These are phyloP conservation scores for Cyclostephanos tholiformis DNA, from an alignment of 108 stramenopile genomes.

Conservation along the genomic window DNA sequence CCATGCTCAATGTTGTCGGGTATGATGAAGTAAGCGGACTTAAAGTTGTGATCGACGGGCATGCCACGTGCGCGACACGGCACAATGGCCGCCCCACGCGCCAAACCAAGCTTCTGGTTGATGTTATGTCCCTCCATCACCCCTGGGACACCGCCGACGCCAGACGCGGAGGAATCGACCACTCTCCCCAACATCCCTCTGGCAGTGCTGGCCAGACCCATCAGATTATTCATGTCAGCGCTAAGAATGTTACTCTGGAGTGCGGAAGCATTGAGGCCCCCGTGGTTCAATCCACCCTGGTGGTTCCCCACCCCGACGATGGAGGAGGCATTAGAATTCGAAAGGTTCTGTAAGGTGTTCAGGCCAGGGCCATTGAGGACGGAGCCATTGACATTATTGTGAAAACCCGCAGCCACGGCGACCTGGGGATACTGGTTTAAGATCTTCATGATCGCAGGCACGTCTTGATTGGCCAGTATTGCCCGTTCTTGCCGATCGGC, in stretches of 20 bases:
- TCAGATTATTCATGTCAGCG: not conserved
- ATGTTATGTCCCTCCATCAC: not conserved
- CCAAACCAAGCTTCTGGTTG: constrained; percentile 2
- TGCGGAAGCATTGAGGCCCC: not conserved
- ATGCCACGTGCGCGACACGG: constrained; percentile 59
- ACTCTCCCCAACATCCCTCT: no score
- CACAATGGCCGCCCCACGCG: constrained; percentile 41
- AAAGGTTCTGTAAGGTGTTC: constrained; percentile 59
- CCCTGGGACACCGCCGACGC: not conserved
- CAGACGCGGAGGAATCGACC: no score
- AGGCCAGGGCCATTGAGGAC: constrained; percentile 21
- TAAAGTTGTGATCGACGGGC: constrained; percentile 57
- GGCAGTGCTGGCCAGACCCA: not conserved
- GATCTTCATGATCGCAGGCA: not conserved
- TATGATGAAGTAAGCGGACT: constrained; percentile 87
- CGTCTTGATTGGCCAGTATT: constrained; percentile 21
- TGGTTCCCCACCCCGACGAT: not conserved
- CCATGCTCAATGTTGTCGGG: constrained; percentile 84
- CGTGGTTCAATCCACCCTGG: not conserved
- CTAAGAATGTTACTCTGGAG: not conserved
- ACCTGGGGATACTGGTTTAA: not conserved
- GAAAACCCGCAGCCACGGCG: not conserved
- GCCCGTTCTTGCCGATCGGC: constrained; percentile 12
- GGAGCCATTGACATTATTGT: not conserved
- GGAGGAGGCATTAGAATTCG: constrained; percentile 16